A percentile compares a stretch with the other conserved stretches of the same genome.
Evolutionary conservation across 805 yeast species (phyloP).

Genomic region (Priceomyces fermenticarens): DNA sequence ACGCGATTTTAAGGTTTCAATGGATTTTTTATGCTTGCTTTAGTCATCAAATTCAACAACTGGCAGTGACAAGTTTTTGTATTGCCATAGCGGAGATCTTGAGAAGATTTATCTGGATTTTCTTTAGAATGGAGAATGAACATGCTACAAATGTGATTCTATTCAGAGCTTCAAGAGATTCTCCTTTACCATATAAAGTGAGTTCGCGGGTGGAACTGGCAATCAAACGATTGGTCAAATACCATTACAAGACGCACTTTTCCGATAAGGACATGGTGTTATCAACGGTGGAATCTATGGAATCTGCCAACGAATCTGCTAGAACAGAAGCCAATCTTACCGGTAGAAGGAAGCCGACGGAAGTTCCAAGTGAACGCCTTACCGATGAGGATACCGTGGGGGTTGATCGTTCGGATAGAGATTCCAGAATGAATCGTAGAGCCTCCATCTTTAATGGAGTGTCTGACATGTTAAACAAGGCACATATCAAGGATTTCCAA

Average conservation of each 20-base stretch:
- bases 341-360: neutral
- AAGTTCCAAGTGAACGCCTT: conserved; percentile 1
- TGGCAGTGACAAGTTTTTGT: conserved; percentile 80
- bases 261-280: neutral
- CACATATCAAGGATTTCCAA: conserved; percentile 85
- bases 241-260: conserved; percentile 19
- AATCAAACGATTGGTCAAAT: conserved; percentile 32
- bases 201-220: conserved; percentile 32
- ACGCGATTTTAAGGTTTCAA: conserved; percentile 76
- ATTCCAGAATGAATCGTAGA: conserved; percentile 11
- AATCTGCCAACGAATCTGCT: conserved; percentile 2
- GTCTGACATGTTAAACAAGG: conserved; percentile 61
- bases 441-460: conserved; percentile 41
- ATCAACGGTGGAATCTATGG: neutral
- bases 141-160: conserved; percentile 87
- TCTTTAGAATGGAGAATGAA: conserved; percentile 93
- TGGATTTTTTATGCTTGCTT: conserved; percentile 90
- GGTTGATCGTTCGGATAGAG: neutral
- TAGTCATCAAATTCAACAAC: conserved; percentile 74
- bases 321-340: neutral
- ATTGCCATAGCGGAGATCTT: conserved; percentile 79
- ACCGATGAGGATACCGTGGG: conserved; percentile 9
- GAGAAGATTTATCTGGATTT: conserved; percentile 85
- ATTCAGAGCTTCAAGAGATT: conserved; percentile 83
- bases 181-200: conserved; percentile 75